Evolutionary conservation across 768 basidiomycete genomes (phyloP).

Genomic region (Vishniacozyma victoriae): DNA sequence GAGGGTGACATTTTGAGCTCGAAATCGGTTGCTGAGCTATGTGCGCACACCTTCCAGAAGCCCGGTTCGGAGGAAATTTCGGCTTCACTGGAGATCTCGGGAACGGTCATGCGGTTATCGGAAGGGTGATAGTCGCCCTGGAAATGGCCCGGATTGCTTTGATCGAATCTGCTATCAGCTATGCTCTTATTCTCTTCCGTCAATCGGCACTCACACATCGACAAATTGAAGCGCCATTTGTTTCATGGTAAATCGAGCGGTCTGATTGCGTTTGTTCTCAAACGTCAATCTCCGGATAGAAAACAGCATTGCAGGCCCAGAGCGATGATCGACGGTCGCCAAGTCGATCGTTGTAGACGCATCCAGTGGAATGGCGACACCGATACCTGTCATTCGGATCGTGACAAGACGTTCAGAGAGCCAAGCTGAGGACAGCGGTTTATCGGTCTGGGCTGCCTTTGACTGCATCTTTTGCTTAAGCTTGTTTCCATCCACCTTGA

Average conservation of each 20-base stretch:
- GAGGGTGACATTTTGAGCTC: slow-evolving; percentile 34
- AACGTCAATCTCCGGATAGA: slow-evolving; percentile 72
- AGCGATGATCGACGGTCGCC: neutral
- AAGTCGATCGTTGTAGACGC: slow-evolving; percentile 54
- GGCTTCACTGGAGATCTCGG: slow-evolving; percentile 26
- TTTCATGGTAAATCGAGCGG: slow-evolving; percentile 66
- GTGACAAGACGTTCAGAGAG: slow-evolving; percentile 47
- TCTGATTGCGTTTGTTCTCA: slow-evolving; percentile 66
- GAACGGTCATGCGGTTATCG: slow-evolving; percentile 36
- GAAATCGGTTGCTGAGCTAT: slow-evolving; percentile 41
- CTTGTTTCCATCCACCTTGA: slow-evolving; percentile 68
- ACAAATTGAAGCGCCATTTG: slow-evolving; percentile 82
- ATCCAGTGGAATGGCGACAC: slow-evolving; percentile 82
- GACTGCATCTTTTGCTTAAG: slow-evolving; percentile 55
- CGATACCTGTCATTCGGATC: slow-evolving; percentile 57
- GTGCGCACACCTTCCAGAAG: slow-evolving; percentile 30
- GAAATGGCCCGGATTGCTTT: slow-evolving; percentile 66
- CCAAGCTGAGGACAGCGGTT: slow-evolving; percentile 31
- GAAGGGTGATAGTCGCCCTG: slow-evolving; percentile 36
- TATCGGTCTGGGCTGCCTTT: slow-evolving; percentile 15
- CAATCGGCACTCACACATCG: slow-evolving; percentile 54
- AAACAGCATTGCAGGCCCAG: slow-evolving; percentile 69
- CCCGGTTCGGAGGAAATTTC: slow-evolving; percentile 30
- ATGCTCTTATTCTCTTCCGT: neutral
- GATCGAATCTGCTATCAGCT: slow-evolving; percentile 56